A percentile compares a stretch with the other conserved stretches of the same genome.
Conservation (phyloP, 148 eudicot species). For the Suaeda aralocaspica region DNA sequence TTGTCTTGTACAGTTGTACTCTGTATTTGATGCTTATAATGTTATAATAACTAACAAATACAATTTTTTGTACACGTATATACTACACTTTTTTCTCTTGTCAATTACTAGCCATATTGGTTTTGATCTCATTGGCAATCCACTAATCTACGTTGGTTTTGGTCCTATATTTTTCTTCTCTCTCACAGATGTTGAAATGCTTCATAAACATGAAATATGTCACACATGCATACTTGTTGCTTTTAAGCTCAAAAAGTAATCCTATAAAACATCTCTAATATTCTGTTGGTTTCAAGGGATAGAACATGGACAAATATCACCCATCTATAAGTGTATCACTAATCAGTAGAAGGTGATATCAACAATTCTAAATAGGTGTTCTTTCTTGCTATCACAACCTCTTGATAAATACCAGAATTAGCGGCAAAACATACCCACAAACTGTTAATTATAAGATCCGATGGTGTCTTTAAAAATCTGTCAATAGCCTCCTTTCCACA, state of each 20-base stretch:
- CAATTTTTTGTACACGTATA: no score
- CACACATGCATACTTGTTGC: no score
- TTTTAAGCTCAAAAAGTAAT: no score
- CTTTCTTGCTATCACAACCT: background rate
- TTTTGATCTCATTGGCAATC: no score
- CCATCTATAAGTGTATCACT: background rate
- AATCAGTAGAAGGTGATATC: background rate
- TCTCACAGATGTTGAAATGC: background rate
- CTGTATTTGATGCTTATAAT: no score
- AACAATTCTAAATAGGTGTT: background rate
- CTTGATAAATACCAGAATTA: background rate
- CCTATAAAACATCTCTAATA: no score
- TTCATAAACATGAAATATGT: background rate
- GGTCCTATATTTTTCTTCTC: background rate
- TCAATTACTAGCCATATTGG: no score
- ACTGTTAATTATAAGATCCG: background rate
- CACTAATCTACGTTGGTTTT: background rate
- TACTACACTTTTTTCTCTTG: no score
- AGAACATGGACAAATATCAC: background rate
- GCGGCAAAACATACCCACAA: conserved; percentile 11
- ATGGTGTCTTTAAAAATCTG: background rate
- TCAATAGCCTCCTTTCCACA: background rate
- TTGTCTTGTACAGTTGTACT: no score
- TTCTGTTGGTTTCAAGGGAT: no score
- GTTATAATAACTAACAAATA: no score